Evolutionary conservation across 202 grass and related monocot genomes (phyloP).

Genomic region (Carex arenaria): DNA sequence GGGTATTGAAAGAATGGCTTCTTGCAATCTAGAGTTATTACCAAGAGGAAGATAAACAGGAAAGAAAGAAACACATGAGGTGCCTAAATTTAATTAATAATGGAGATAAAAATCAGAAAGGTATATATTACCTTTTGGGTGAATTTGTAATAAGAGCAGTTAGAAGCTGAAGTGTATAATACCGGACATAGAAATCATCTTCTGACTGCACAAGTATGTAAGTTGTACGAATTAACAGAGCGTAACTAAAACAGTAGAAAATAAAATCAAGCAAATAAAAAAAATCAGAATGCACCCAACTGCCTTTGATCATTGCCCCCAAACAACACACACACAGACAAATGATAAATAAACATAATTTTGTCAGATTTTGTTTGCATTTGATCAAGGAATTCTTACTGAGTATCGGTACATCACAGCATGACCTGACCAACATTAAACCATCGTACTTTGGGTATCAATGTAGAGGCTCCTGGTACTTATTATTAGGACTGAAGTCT

Average conservation of each 20-base stretch:
- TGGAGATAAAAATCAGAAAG: conserved; percentile 40
- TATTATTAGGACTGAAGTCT: neutral
- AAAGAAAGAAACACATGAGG: conserved; percentile 19
- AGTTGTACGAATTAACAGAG: conserved; percentile 3
- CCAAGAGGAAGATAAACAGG: conserved; percentile 33
- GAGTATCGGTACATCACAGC: neutral
- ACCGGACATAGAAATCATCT: conserved; percentile 98
- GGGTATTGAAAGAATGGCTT: conserved; percentile 96
- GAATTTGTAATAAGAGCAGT: conserved; percentile 93
- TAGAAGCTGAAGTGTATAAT: conserved; percentile 97
- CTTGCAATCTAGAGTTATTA: conserved; percentile 61
- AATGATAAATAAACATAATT: conserved; percentile 1
- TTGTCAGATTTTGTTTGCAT: neutral
- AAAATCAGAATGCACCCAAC: conserved; percentile 9
- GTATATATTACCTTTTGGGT: conserved; percentile 60
- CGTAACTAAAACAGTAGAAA: conserved; percentile 26
- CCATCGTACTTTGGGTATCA: neutral
- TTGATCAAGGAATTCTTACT: neutral
- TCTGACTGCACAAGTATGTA: conserved; percentile 53
- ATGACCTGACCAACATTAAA: neutral
- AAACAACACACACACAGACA: neutral
- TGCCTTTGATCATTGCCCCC: neutral
- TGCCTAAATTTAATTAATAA: conserved; percentile 12
- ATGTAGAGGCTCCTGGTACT: neutral
- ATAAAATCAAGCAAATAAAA: conserved; percentile 8